Base-by-base conservation (phyloP, 805 yeast genomes). In the Candida wancherniae region DNA sequence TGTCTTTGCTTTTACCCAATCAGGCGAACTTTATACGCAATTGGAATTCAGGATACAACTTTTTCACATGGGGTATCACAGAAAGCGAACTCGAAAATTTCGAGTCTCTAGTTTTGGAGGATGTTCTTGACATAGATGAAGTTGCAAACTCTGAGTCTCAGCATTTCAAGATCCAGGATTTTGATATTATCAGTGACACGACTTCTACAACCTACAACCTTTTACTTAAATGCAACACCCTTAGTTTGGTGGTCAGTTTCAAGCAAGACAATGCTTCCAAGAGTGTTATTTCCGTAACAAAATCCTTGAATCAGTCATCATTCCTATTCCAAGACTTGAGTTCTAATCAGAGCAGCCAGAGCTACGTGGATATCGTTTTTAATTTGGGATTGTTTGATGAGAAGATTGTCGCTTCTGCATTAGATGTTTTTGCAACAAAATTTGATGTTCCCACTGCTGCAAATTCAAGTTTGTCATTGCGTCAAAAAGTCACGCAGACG, bases 201-300 rank as follows among this genome's bases (percentile, higher is more conserved):
- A 21, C 18, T 10, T 14, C 22, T 5, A 22, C 39, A 13, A 28
- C 23, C 11, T 66, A 63, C 40, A 50, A 55, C 34, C 42, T 72
- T 15, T 55, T 80, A 19, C 77, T 84, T 84, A 80, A 79, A 47
- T 74, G 83, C 42, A 79, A 80, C 39, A 67, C 73, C 2, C 65
- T 27, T 32, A 42, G 46, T 19, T 30, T 33, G 13, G 27, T 40
- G 6, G 31, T 29, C 4, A 19, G 34, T 22, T 39, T 32, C 21
- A 20, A 19, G 4, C 36, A 38, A 14, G 33, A 24, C 13, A 24
- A 26, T 15, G 15, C n/a, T 8, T 19, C 39, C 3, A 22, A 24
- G 5, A 16, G 8, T 8, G 24, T 36, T 15, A 36, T 33, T 8
- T 21, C 19, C 11, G 17, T 24, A n/a, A 21, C 19, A 5, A 27